Percentiles rank a stretch among this genome's conserved stretches.
These are phyloP conservation scores for Parachaetomium inaequale DNA, from an alignment of 495 filamentous ascomycete species.

Conservation along the genomic window DNA sequence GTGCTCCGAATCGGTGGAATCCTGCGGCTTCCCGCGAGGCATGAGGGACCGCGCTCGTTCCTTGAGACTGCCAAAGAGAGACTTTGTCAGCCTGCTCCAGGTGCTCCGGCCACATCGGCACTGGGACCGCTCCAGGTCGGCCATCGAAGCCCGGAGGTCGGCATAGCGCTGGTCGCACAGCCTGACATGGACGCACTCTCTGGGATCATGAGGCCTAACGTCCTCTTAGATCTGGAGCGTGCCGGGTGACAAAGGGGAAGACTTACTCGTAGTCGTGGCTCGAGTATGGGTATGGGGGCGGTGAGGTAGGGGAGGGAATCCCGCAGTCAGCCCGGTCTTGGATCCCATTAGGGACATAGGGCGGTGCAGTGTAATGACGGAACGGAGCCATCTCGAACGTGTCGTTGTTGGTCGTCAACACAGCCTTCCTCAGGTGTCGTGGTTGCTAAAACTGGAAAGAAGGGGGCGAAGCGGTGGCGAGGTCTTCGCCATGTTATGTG, in stretches of 20 bases:
- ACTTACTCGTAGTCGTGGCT: slow-evolving; percentile 1
- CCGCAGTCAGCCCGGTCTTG: neutral
- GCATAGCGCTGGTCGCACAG: slow-evolving; percentile 10
- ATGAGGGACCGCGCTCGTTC: neutral
- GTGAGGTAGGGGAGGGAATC: neutral
- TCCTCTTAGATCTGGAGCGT: neutral
- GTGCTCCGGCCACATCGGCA: slow-evolving; percentile 10
- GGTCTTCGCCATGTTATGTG: no score
- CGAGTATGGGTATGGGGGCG: neutral
- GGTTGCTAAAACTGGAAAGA: neutral
- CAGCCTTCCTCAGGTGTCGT: neutral
- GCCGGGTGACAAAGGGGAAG: no score
- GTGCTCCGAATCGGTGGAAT: neutral
- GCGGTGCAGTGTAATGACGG: neutral
- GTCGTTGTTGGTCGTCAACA: neutral
- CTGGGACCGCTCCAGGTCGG: neutral
- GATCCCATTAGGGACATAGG: neutral
- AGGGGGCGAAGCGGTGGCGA: neutral
- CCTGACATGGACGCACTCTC: neutral
- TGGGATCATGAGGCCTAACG: neutral
- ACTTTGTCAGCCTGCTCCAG: slow-evolving; percentile 6
- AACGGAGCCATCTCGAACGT: neutral
- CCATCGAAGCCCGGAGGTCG: neutral
- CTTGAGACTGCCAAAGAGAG: slow-evolving; percentile 9
- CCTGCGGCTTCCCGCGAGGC: neutral